Conservation (phyloP, 257 asterid species). For the Marsdenia floribunda region DNA sequence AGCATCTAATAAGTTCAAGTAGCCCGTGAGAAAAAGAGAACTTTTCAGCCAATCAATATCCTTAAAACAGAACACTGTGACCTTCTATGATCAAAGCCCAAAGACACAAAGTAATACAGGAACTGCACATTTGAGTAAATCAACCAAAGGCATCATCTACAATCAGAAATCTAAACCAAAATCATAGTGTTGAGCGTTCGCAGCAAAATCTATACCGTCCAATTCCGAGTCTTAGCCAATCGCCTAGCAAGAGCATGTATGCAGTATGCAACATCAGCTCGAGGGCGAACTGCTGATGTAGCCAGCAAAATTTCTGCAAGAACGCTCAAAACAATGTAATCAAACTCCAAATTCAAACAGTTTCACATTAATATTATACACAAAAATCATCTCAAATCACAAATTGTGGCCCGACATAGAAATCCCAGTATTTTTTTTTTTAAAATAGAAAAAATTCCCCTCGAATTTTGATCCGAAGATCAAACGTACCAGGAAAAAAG, state of each 20-base stretch:
- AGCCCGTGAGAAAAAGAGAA: neutral
- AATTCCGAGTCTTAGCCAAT: slow-evolving; percentile 86
- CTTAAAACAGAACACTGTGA: neutral
- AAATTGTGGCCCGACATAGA: neutral
- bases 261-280: slow-evolving; percentile 96
- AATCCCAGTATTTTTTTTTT: neutral
- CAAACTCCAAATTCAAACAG: slow-evolving; percentile 28
- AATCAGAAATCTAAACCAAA: neutral
- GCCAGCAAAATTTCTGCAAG: slow-evolving; percentile 82
- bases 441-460: neutral
- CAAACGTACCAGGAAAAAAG: neutral
- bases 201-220: slow-evolving; percentile 70
- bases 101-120: neutral
- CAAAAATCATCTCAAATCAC: neutral
- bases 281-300: slow-evolving; percentile 70
- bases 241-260: slow-evolving; percentile 83
- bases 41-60: neutral
- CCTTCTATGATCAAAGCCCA: neutral
- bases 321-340: slow-evolving; percentile 31
- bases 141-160: slow-evolving; percentile 6
- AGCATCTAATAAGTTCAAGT: neutral
- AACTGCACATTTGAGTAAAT: neutral
- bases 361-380: slow-evolving; percentile 13
- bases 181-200: neutral
- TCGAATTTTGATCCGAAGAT: slow-evolving; percentile 1